A percentile compares a stretch with the other conserved stretches of the same genome.
phyloP scores from a whole-genome alignment of 768 basidiomycete genomes.

The Hericium alpestre region DNA sequence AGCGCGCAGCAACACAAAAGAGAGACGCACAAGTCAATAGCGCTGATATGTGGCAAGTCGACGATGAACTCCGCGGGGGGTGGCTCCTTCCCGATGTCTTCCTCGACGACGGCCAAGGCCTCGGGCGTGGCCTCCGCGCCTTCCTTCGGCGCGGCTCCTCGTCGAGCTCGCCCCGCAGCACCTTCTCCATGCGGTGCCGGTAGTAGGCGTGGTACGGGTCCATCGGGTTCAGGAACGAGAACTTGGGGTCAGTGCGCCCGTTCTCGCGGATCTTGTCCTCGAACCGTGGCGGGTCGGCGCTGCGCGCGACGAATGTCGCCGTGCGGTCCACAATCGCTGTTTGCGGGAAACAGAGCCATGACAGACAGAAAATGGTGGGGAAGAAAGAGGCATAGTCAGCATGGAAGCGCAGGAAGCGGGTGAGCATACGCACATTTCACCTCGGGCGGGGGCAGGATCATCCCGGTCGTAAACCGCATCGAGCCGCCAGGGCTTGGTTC shows the following conservation, averaged over 20 bases:
- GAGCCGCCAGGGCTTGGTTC: slow-evolving; percentile 14
- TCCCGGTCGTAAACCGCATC: slow-evolving; percentile 58
- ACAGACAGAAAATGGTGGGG: neutral
- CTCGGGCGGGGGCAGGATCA: slow-evolving; percentile 93
- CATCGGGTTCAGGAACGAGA: slow-evolving; percentile 92
- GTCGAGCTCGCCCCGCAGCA: slow-evolving; percentile 61
- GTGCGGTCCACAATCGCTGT: slow-evolving; percentile 93
- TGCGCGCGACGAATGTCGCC: slow-evolving; percentile 81
- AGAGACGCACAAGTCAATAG: slow-evolving; percentile 77
- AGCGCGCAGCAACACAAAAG: neutral
- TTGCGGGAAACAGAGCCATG: neutral
- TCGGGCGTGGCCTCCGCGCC: slow-evolving; percentile 3
- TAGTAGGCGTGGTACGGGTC: slow-evolving; percentile 99
- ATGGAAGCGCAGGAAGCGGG: neutral
- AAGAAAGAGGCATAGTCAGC: neutral
- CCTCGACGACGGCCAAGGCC: slow-evolving; percentile 8
- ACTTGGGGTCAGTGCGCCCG: slow-evolving; percentile 93
- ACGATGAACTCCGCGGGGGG: slow-evolving; percentile 74
- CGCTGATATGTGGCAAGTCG: slow-evolving; percentile 77
- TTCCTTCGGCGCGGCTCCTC: slow-evolving; percentile 37
- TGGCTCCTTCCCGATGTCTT: slow-evolving; percentile 66
- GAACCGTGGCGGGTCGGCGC: slow-evolving; percentile 86
- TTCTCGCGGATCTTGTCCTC: slow-evolving; percentile 97
- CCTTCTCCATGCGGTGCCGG: slow-evolving; percentile 79
- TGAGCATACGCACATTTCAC: slow-evolving; percentile 63